phyloP scores from a whole-genome alignment of 768 basidiomycete species.

The Collybia mongolica region DNA sequence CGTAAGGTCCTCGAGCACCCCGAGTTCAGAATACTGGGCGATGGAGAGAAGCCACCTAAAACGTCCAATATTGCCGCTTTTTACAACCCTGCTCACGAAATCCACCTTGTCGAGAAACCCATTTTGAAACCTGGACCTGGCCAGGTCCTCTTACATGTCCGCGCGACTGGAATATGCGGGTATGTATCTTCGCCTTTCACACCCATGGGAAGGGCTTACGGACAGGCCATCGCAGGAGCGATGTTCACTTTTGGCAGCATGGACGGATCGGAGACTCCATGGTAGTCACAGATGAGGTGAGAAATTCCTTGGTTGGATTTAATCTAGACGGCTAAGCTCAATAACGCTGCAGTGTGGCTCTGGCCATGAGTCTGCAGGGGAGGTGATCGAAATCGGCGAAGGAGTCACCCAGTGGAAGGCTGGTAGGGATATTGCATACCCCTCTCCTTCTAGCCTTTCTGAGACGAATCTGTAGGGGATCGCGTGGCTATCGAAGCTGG shows the following conservation, averaged over 20 bases:
- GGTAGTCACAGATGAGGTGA: conserved; percentile 66
- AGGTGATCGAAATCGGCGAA: conserved; percentile 62
- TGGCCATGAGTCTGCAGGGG: conserved; percentile 71
- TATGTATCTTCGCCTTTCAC: conserved; percentile 21
- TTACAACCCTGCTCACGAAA: conserved; percentile 62
- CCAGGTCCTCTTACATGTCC: conserved; percentile 64
- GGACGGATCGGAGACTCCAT: conserved; percentile 68
- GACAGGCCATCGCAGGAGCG: conserved; percentile 43
- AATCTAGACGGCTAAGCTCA: not conserved
- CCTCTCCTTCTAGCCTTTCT: not conserved
- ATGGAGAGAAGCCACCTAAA: conserved; percentile 47
- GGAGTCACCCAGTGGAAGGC: conserved; percentile 66
- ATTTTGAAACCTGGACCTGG: conserved; percentile 58
- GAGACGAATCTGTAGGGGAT: conserved; percentile 39
- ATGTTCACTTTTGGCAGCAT: conserved; percentile 75
- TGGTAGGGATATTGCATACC: conserved; percentile 29
- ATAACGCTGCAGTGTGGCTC: conserved; percentile 50
- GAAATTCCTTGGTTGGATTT: not conserved
- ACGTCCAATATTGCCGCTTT: conserved; percentile 59
- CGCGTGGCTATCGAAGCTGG: conserved; percentile 70
- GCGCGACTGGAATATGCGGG: conserved; percentile 73
- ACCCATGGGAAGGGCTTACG: not conserved
- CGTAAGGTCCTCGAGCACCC: conserved; percentile 56
- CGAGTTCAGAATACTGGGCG: conserved; percentile 49
- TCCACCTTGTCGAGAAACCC: conserved; percentile 68